Evolutionary conservation across 2,329 filamentous ascomycete species (phyloP), one percentile per base, ranked within the genome.

Genomic region (Xylaria sp.): DNA sequence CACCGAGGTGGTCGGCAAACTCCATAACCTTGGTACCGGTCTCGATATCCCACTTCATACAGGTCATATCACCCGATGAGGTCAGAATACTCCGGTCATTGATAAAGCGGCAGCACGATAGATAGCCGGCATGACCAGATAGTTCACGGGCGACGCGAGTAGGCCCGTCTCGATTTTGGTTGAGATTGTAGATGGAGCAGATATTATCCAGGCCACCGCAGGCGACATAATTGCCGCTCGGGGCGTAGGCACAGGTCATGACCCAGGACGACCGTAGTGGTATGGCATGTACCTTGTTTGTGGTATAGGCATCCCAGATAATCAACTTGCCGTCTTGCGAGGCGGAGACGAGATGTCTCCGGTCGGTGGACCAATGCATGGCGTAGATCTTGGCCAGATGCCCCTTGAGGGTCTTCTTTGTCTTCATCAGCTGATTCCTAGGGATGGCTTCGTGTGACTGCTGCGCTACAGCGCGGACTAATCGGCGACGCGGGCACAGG

Each of bases 341-440:
- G 72, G 96, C 96, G 13, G 96, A 98, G 61, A 99, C 96, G 70
- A 98, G 90, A 83, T 98, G 96, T 82, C 96, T 91, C 79, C 96
- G 91, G 84, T 99, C 96, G 73, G 96, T 99, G 40, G 96, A 98
- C 96, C 96, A 99, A 86, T 99, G 96, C 96, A 99, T 99, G 77
- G 96, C 96, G 83, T 99, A 99, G 78, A 99, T 99, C 86, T 99
- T 99, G 77, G 96, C 96, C 75, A 99, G 85, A 87, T 99, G 96
- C 74, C 96, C 96, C 86, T 98, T 98, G 75, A 99, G 87, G 60
- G 94, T 98, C 78, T 94, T 92, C 86, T 97, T 96, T 73, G 95
- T 93, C 87, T 96, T 97, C 96, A 99, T 98, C 80, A 95, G 88
- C 80, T 90, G 88, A 82, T 97, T 96, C 82, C 92, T 92, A 73